Percentiles rank a stretch among this genome's conserved stretches.
These are phyloP conservation scores for Ophiocytium majus DNA, from an alignment of 352 stramenopile species.

Conservation along the genomic window DNA sequence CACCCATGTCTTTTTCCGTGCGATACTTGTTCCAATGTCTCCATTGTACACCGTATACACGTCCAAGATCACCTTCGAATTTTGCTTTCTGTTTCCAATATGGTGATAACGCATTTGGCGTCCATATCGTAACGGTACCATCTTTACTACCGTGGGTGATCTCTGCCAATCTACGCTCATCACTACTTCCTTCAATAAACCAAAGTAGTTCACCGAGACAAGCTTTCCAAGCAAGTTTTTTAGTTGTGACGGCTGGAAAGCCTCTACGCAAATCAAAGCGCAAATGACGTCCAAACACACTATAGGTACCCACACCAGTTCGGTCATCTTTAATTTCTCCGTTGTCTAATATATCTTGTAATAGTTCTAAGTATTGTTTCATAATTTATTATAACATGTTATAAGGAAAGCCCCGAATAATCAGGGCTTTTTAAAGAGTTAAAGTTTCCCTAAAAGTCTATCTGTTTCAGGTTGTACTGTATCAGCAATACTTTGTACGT, in stretches of 20 bases:
- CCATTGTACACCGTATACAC: slow-evolving; percentile 89
- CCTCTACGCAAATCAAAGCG: slow-evolving; percentile 39
- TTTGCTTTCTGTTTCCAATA: slow-evolving; percentile 81
- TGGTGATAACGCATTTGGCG: slow-evolving; percentile 75
- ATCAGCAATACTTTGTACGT: too few relatives aligned
- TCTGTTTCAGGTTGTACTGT: too few relatives aligned
- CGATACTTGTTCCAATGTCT: slow-evolving; percentile 96
- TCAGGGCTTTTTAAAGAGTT: too few relatives aligned
- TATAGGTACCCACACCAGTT: slow-evolving; percentile 94
- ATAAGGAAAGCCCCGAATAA: too few relatives aligned
- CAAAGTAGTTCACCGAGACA: not conserved
- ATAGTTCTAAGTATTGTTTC: too few relatives aligned
- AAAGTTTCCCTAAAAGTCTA: too few relatives aligned
- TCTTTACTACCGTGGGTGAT: not conserved
- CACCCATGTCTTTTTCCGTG: too few relatives aligned
- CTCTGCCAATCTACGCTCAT: not conserved
- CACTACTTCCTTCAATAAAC: not conserved
- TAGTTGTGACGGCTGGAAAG: slow-evolving; percentile 27
- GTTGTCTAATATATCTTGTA: too few relatives aligned
- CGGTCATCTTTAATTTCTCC: slow-evolving; percentile 85
- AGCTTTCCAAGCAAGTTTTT: not conserved
- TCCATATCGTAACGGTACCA: slow-evolving; percentile 68
- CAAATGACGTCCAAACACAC: slow-evolving; percentile 92
- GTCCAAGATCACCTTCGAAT: slow-evolving; percentile 90
- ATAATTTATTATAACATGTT: too few relatives aligned